phyloP scores from a whole-genome alignment of 2,329 filamentous ascomycete genomes.

The Whalleya microplaca region DNA sequence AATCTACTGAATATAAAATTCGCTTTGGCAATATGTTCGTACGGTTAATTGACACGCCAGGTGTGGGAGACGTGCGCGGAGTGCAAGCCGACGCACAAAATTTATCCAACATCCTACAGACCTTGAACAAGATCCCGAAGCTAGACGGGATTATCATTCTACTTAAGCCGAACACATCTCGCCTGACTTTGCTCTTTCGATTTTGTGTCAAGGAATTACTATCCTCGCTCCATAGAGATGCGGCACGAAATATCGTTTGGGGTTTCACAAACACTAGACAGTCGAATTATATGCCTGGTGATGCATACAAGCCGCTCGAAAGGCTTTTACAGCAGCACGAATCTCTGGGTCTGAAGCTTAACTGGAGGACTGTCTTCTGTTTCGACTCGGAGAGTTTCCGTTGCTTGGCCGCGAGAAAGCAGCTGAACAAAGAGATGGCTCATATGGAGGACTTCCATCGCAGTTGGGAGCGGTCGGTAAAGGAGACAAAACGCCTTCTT shows the following conservation, averaged over 20 bases:
- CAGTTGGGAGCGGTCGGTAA: slow-evolving; percentile 43
- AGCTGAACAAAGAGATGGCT: slow-evolving; percentile 33
- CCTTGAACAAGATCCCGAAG: slow-evolving; percentile 39
- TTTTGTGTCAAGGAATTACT: slow-evolving; percentile 47
- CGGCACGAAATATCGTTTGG: slow-evolving; percentile 45
- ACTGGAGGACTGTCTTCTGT: slow-evolving; percentile 40
- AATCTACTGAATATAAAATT: slow-evolving; percentile 39
- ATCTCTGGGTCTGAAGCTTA: slow-evolving; percentile 36
- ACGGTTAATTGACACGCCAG: slow-evolving; percentile 48
- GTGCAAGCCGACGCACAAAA: slow-evolving; percentile 42
- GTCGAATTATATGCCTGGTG: slow-evolving; percentile 46
- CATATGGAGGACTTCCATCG: slow-evolving; percentile 38
- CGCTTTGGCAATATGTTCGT: slow-evolving; percentile 33
- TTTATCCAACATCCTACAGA: slow-evolving; percentile 43
- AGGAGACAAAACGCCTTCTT: slow-evolving; percentile 38
- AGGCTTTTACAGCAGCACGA: slow-evolving; percentile 35
- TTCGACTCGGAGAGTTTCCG: slow-evolving; percentile 51
- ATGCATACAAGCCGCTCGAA: slow-evolving; percentile 42
- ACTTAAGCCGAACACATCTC: slow-evolving; percentile 44
- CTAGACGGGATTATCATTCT: slow-evolving; percentile 48
- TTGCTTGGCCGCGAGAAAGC: slow-evolving; percentile 43
- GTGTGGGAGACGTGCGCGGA: slow-evolving; percentile 47
- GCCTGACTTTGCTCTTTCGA: slow-evolving; percentile 42
- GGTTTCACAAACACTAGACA: slow-evolving; percentile 48
- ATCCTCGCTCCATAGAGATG: slow-evolving; percentile 43